Conservation (phyloP, 306 rosid species). For the Vicia villosa region DNA sequence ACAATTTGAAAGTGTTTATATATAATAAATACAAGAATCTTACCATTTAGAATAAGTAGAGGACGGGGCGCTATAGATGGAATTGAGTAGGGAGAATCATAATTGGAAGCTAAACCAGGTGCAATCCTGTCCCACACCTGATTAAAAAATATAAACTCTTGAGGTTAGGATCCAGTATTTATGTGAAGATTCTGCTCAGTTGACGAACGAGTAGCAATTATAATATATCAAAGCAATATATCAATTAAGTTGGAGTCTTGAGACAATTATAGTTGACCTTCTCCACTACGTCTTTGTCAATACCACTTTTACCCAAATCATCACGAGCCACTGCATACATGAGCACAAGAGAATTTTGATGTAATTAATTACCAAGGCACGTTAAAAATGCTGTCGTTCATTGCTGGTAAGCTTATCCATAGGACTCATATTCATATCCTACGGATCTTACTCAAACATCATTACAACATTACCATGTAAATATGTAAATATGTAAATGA, state of each 20-base stretch:
- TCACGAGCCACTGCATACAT: constrained; percentile 63
- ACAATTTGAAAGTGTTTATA: constrained; percentile 15
- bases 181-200: not conserved
- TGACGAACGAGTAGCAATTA: constrained; percentile 20
- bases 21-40: constrained; percentile 17
- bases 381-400: constrained; percentile 27
- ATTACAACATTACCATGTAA: constrained; percentile 16
- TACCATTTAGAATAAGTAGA: constrained; percentile 75
- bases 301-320: constrained; percentile 60
- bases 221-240: constrained; percentile 29
- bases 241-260: constrained; percentile 9
- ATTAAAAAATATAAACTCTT: constrained; percentile 26
- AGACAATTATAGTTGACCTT: constrained; percentile 54
- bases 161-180: constrained; percentile 20
- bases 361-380: not conserved
- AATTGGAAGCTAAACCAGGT: constrained; percentile 82
- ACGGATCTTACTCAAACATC: not conserved
- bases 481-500: constrained; percentile 2
- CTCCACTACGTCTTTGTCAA: constrained; percentile 88
- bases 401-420: constrained; percentile 5
- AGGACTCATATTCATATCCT: not conserved
- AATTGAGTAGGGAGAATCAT: constrained; percentile 72
- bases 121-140: constrained; percentile 97
- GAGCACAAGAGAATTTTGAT: constrained; percentile 38
- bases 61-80: constrained; percentile 82